phyloP scores from a whole-genome alignment of 257 asterid genomes.

The Solanum medicagineum region DNA sequence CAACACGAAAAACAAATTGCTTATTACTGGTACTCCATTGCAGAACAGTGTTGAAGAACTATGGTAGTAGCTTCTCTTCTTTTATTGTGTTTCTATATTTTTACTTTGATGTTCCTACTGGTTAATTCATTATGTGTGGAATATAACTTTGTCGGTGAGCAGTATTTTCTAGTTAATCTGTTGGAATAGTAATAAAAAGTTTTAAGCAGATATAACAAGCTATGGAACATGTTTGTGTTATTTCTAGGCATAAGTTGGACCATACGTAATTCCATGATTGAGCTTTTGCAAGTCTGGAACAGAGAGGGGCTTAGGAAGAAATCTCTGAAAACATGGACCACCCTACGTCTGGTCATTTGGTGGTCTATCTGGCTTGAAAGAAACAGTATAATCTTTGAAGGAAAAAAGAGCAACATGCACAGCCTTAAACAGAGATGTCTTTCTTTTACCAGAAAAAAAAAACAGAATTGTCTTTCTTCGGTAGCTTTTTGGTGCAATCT shows the following conservation, averaged over 20 bases:
- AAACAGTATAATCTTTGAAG: not conserved
- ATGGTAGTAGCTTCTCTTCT: constrained; percentile 43
- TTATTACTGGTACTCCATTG: constrained; percentile 94
- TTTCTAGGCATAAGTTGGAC: not conserved
- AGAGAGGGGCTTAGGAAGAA: not conserved
- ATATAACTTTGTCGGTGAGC: not conserved
- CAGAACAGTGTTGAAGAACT: constrained; percentile 99
- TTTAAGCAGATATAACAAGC: not conserved
- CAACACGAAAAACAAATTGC: constrained; percentile 93
- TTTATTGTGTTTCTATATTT: not conserved
- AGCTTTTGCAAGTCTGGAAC: not conserved
- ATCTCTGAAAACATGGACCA: not conserved
- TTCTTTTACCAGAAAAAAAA: not conserved
- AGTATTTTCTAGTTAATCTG: not conserved
- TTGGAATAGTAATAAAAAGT: not conserved
- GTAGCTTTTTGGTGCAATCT: not conserved
- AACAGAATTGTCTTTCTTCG: not conserved
- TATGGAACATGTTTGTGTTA: not conserved
- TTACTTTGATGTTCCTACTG: not conserved
- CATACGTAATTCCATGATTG: not conserved
- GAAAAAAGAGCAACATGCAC: not conserved
- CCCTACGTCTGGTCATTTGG: not conserved
- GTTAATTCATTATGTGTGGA: not conserved
- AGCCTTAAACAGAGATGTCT: not conserved
- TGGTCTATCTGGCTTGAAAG: not conserved